These are phyloP conservation scores for Posidonia oceanica DNA, from an alignment of 116 monocot genomes.

Conservation along the genomic window DNA sequence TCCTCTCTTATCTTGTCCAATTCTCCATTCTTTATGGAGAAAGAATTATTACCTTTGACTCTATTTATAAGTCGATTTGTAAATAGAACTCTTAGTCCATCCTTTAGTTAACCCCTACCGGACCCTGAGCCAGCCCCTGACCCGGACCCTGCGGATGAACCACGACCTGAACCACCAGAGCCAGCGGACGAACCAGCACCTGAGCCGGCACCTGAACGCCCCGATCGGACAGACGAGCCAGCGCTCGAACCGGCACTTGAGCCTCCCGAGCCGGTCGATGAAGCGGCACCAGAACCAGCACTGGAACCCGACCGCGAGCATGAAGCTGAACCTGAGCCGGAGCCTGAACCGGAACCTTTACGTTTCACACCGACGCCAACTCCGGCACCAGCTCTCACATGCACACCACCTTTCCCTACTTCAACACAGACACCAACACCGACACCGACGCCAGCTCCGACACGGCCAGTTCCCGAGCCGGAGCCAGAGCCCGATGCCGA, in stretches of 20 bases:
- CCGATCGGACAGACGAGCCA: slow-evolving; percentile 4
- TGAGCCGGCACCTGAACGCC: slow-evolving; percentile 10
- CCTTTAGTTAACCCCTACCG: neutral
- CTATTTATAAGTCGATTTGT: no score
- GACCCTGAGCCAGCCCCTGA: slow-evolving; percentile 7
- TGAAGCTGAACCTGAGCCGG: slow-evolving; percentile 34
- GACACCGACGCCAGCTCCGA: slow-evolving; percentile 3
- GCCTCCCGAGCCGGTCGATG: slow-evolving; percentile 1
- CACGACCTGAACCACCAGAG: slow-evolving; percentile 16
- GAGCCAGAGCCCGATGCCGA: slow-evolving; percentile 8
- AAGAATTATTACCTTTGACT: no score
- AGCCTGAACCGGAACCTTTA: slow-evolving; percentile 16
- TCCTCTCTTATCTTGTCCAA: no score
- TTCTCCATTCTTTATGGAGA: no score
- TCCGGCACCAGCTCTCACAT: slow-evolving; percentile 1
- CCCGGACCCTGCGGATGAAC: slow-evolving; percentile 19
- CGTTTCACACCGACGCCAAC: neutral
- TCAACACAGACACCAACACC: slow-evolving; percentile 4
- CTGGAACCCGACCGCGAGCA: slow-evolving; percentile 26
- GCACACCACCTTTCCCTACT: slow-evolving; percentile 2
- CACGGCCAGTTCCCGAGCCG: neutral
- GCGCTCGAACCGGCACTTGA: slow-evolving; percentile 1
- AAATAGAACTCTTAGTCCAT: no score
- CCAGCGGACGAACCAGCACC: slow-evolving; percentile 26
- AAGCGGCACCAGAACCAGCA: slow-evolving; percentile 9